Base-by-base conservation (phyloP, 345 rosid species). In the Lepidium didymum region DNA sequence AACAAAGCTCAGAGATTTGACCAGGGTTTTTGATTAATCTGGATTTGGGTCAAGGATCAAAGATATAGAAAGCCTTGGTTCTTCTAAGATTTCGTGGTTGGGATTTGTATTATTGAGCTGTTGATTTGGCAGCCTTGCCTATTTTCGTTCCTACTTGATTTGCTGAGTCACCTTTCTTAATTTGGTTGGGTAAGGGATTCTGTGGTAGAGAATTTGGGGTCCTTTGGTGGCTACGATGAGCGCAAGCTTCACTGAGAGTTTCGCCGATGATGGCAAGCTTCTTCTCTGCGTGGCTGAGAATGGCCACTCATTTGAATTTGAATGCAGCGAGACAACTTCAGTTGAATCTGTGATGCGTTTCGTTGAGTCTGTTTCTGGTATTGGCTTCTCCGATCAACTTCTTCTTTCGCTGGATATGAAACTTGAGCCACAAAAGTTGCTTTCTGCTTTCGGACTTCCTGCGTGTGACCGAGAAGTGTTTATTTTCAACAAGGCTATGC, bases 281-380 rank as follows among this genome's bases (percentile, higher is more conserved):
- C 72, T 84, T 70, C 88, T 94, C 63, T 89, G 87, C 68, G 74
- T 91, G 71, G 91, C 99, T 15, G 97, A 94, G 75, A 85, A 91
- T 71, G 99, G 99, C 11, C 92, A 62, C 62, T 86, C 96, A 2
- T 84, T 81, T 69, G 88, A 80, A 69, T 83, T 91, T 21, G 83
- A 84, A 8, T 91, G 96, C 77, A 64, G 80, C 68, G 92, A 81
- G 63, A 75, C 82, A 3, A 84, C 88, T 49, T 74, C 73, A 12
- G 99, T 94, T 47, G 97, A 87, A 56, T 75, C 78, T 6, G 93
- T 94, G 41, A 89, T 94, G 95, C 85, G 83, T 62, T 62, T 54
- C 36, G 80, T 89, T 14, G 84, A 87, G 79, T 76, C 90, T 0
- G 80, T 56, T 21, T 61, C 96, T 0, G 84, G 87, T 64, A 82